Evolutionary conservation across 306 rosid species (phyloP).

Genomic region (Geum urbanum): DNA sequence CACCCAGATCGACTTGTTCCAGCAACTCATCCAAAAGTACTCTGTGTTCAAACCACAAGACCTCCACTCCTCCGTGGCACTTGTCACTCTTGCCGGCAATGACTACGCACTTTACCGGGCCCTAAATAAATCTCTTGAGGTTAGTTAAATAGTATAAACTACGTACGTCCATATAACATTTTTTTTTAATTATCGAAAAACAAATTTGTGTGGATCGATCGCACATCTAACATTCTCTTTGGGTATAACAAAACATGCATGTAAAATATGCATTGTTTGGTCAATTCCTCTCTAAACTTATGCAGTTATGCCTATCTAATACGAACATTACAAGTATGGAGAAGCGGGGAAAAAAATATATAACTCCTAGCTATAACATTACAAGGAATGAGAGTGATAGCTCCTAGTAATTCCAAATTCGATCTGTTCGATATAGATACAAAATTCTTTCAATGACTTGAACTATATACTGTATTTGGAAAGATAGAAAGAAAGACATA

Average conservation of each 20-base stretch:
- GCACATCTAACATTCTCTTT: no score
- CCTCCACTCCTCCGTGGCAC: constrained; percentile 53
- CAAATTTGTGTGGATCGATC: no score
- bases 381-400: neutral
- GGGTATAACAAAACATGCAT: neutral
- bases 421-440: neutral
- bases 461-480: neutral
- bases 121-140: constrained; percentile 48
- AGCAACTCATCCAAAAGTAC: constrained; percentile 25
- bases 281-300: no score
- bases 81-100: constrained; percentile 73
- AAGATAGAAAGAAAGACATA: neutral
- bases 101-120: constrained; percentile 47
- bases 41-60: constrained; percentile 32
- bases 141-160: neutral
- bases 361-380: no score
- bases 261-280: no score
- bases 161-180: no score
- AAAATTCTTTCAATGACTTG: neutral
- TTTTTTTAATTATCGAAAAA: no score
- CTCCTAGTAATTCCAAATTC: neutral
- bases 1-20: constrained; percentile 57
- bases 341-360: no score
- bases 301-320: no score
- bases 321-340: no score